These are phyloP conservation scores for Starmerella ratchasimensis DNA, from an alignment of 805 yeast species.

Conservation along the genomic window DNA sequence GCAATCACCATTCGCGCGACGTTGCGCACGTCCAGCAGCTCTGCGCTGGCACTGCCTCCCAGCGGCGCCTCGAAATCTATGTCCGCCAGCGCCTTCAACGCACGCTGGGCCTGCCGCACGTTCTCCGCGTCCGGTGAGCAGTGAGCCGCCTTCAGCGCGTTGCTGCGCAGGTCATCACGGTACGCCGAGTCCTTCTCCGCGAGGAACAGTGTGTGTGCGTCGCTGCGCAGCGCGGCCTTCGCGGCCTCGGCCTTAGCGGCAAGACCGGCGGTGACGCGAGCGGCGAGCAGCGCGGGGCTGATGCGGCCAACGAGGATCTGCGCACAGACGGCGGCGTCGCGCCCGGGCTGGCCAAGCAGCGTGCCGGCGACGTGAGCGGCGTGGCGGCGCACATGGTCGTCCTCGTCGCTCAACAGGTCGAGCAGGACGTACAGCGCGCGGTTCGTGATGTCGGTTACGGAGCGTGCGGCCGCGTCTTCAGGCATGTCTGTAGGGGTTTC, in stretches of 20 bases:
- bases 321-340: conserved; percentile 14
- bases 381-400: conserved; percentile 38
- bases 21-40: conserved; percentile 4
- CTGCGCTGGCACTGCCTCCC: conserved; percentile 2
- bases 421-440: conserved; percentile 9
- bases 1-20: too few species aligned
- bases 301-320: conserved; percentile 5
- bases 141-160: neutral
- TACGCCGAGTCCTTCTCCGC: conserved; percentile 57
- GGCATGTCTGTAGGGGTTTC: too few species aligned
- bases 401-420: conserved; percentile 42
- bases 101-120: neutral
- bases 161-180: conserved; percentile 34
- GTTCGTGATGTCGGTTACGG: too few species aligned
- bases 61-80: conserved; percentile 9
- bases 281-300: conserved; percentile 4
- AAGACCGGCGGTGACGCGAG: conserved; percentile 7
- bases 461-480: too few species aligned
- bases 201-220: conserved; percentile 39
- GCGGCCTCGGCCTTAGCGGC: conserved; percentile 17
- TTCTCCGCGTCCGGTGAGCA: conserved; percentile 1
- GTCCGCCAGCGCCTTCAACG: neutral
- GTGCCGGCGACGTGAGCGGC: conserved; percentile 34
- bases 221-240: conserved; percentile 12
- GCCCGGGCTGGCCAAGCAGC: conserved; percentile 19